Evolutionary conservation across 208 protist species (phyloP), one percentile per base, ranked within the genome.

Genomic region (Trypanosoma avium): DNA sequence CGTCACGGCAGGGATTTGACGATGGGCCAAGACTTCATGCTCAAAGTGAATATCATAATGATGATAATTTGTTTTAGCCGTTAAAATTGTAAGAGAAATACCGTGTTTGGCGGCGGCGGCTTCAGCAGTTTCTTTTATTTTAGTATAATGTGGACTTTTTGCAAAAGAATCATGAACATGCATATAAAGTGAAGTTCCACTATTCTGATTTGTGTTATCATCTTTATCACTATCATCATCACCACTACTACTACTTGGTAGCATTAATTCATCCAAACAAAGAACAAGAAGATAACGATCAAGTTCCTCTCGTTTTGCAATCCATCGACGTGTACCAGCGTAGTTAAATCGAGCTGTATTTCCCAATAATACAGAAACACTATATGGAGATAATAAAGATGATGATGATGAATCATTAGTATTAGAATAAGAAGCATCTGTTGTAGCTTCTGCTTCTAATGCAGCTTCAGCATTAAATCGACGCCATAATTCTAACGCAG

Each of bases 11-110:
- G 77, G 67, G 38, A 95, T 63, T 58, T 91, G 78, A 0, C 72
- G 65, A 57, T 84, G 77, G 1, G 84, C 86, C 30, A 93, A 88
- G 33, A 91, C 77, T 67, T 95, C 86, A 54, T 95, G 89, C 78
- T 95, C 89, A 61, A 90, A 93, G 40, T 75, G 76, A 29, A 93
- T 64, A 67, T 93, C 86, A 61, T 88, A 82, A 52, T 95, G 84
- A 46, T 88, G 81, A 63, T 90, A 91, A 65, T 92, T 86, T 32
- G 79, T 90, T 74, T 86, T 91, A 29, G 79, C 70, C 3, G 73
- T 33, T 10, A 88, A 27, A 0, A 88, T 66, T 61, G 82, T 75
- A 21, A 95, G 70, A 12, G 61, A 61, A 12, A 93, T 59, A 30
- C 77, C 81, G 19, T 70, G 53, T 10, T 53, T 65, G 33, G 60